A percentile compares a stretch with the other conserved stretches of the same genome.
Evolutionary conservation across 2,329 filamentous ascomycete species (phyloP).

Genomic region (Xylaria sp.): DNA sequence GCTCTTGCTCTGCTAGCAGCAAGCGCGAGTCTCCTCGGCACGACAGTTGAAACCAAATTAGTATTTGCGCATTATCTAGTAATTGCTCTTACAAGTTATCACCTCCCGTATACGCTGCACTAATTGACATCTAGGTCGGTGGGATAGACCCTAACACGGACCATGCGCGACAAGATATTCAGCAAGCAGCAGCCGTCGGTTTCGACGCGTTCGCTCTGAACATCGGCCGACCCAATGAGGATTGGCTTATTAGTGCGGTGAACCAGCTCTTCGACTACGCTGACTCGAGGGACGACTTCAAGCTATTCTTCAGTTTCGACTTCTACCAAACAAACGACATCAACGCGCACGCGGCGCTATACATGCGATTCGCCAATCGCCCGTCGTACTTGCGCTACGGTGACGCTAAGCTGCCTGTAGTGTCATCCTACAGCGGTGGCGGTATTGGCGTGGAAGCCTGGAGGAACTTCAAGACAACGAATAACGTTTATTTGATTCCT

Average conservation of each 20-base stretch:
- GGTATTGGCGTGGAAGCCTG: constrained; percentile 35
- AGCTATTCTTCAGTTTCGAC: constrained; percentile 47
- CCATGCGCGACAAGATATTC: constrained; percentile 39
- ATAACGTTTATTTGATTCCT: constrained; percentile 44
- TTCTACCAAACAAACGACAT: constrained; percentile 37
- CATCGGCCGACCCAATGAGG: constrained; percentile 37
- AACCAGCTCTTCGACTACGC: constrained; percentile 42
- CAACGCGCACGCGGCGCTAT: constrained; percentile 34
- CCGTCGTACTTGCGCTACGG: constrained; percentile 40
- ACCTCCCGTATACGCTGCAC: background rate
- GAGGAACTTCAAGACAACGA: constrained; percentile 37
- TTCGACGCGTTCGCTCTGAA: constrained; percentile 45
- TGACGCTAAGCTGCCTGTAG: constrained; percentile 37
- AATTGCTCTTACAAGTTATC: background rate
- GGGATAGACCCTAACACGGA: constrained; percentile 28
- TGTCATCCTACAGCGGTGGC: constrained; percentile 41
- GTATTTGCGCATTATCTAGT: constrained; percentile 41
- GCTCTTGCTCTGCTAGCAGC: constrained; percentile 29
- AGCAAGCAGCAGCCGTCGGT: constrained; percentile 39
- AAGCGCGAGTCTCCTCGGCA: constrained; percentile 28
- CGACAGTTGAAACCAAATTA: constrained; percentile 33
- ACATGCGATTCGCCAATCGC: constrained; percentile 35
- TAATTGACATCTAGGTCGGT: constrained; percentile 21
- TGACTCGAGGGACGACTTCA: constrained; percentile 36
- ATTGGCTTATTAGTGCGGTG: constrained; percentile 36